Conservation (phyloP, 305 asterid species). For the Ruellia speciosa region DNA sequence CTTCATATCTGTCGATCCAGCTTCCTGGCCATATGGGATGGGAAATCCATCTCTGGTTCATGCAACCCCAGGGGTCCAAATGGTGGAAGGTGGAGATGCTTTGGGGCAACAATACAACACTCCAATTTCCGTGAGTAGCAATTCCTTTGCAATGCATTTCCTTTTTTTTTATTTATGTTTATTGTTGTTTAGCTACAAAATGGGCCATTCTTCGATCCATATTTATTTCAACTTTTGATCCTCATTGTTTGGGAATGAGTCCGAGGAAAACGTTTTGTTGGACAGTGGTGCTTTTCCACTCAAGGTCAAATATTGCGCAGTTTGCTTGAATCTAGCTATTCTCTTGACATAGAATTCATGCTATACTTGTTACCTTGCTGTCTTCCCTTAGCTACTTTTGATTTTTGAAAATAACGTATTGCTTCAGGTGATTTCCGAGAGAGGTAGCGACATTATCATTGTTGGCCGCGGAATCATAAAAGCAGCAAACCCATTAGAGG, state of each 20-base stretch:
- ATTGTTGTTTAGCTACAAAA: background rate
- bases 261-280: too few relatives aligned
- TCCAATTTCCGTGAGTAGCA: conserved; percentile 68
- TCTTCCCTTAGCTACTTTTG: background rate
- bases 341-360: background rate
- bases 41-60: conserved; percentile 81
- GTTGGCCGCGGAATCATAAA: conserved; percentile 97
- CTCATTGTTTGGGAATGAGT: too few relatives aligned
- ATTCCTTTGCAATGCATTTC: background rate
- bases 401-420: background rate
- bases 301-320: too few relatives aligned
- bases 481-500: conserved; percentile 69
- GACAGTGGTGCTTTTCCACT: too few relatives aligned
- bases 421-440: conserved; percentile 68
- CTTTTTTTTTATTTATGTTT: background rate
- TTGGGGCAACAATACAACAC: conserved; percentile 94
- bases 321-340: too few relatives aligned
- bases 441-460: conserved; percentile 82
- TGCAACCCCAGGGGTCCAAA: conserved; percentile 94
- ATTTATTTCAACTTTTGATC: too few relatives aligned
- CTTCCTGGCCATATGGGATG: conserved; percentile 80
- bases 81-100: conserved; percentile 91
- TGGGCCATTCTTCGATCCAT: background rate
- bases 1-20: conserved; percentile 89
- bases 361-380: background rate